These are phyloP conservation scores for Laburnicola sp. DNA, from an alignment of 2,329 filamentous ascomycete genomes.

Conservation along the genomic window DNA sequence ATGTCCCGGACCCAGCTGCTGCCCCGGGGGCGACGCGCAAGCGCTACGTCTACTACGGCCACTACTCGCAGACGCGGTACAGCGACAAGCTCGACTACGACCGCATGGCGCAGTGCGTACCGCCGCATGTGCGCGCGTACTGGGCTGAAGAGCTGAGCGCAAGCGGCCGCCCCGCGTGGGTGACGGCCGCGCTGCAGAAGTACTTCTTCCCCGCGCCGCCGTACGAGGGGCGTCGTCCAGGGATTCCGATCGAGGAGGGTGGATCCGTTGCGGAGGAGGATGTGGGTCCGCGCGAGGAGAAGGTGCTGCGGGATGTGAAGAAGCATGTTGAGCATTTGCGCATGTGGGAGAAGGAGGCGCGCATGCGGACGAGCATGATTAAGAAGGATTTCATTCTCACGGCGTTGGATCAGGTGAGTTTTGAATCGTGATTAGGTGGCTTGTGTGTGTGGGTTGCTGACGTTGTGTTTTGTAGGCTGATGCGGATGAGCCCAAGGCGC, in stretches of 20 bases:
- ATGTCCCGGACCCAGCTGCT: slow-evolving; percentile 1
- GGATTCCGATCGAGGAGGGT: slow-evolving; percentile 15
- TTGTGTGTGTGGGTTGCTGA: background rate
- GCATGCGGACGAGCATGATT: slow-evolving; percentile 41
- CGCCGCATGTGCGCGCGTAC: slow-evolving; percentile 43
- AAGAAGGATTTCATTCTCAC: slow-evolving; percentile 44
- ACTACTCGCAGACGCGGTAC: slow-evolving; percentile 51
- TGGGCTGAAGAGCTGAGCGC: slow-evolving; percentile 47
- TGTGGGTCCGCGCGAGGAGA: slow-evolving; percentile 23
- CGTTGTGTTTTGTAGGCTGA: slow-evolving; percentile 33
- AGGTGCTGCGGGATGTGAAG: slow-evolving; percentile 37
- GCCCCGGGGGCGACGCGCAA: background rate
- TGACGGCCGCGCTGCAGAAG: slow-evolving; percentile 46
- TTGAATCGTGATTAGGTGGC: background rate
- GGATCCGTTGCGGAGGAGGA: slow-evolving; percentile 22
- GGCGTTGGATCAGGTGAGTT: slow-evolving; percentile 44
- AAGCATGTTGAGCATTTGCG: slow-evolving; percentile 45
- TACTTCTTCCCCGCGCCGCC: slow-evolving; percentile 49
- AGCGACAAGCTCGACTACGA: slow-evolving; percentile 51
- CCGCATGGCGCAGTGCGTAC: slow-evolving; percentile 43
- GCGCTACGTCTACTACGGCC: slow-evolving; percentile 50
- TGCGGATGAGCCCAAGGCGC: slow-evolving; percentile 44
- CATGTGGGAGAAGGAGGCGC: slow-evolving; percentile 47
- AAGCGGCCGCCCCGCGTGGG: slow-evolving; percentile 45
- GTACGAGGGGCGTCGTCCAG: slow-evolving; percentile 43